These are phyloP conservation scores for Hibiscus trionum DNA, from an alignment of 345 rosid genomes.

Conservation along the genomic window DNA sequence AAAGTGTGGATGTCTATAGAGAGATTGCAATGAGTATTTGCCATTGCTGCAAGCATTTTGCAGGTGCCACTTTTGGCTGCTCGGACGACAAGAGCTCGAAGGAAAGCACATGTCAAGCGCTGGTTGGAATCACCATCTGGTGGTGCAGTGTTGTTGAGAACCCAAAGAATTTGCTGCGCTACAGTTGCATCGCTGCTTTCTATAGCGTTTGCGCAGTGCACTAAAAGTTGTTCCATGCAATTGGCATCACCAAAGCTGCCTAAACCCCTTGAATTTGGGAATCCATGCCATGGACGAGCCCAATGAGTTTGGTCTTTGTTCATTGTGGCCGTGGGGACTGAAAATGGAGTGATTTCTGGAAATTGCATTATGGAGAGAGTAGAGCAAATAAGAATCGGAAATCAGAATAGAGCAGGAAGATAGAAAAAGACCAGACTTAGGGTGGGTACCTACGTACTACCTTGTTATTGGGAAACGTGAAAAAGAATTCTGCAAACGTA, in stretches of 20 bases:
- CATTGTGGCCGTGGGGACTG: conserved; percentile 21
- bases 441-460: too few species aligned
- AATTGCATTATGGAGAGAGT: conserved; percentile 44
- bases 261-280: conserved; percentile 24
- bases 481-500: too few species aligned
- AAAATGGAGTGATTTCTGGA: conserved; percentile 10
- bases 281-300: too few species aligned
- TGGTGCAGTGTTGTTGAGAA: conserved; percentile 68
- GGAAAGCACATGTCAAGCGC: conserved; percentile 62
- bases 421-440: too few species aligned
- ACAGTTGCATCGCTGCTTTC: conserved; percentile 70
- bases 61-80: conserved; percentile 31
- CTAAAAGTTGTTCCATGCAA: conserved; percentile 71
- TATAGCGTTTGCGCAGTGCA: conserved; percentile 33
- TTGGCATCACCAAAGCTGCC: conserved; percentile 58
- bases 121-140: conserved; percentile 36
- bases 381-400: not conserved
- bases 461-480: too few species aligned
- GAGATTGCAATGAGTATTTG: conserved; percentile 31
- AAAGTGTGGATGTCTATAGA: conserved; percentile 24
- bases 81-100: conserved; percentile 51
- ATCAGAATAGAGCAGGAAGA: too few species aligned
- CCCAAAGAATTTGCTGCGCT: conserved; percentile 86
- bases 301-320: conserved; percentile 31
- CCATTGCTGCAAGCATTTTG: conserved; percentile 48